These are phyloP conservation scores for Gnomoniopsis smithogilvyi DNA, from an alignment of 2,329 filamentous ascomycete genomes.

Conservation along the genomic window DNA sequence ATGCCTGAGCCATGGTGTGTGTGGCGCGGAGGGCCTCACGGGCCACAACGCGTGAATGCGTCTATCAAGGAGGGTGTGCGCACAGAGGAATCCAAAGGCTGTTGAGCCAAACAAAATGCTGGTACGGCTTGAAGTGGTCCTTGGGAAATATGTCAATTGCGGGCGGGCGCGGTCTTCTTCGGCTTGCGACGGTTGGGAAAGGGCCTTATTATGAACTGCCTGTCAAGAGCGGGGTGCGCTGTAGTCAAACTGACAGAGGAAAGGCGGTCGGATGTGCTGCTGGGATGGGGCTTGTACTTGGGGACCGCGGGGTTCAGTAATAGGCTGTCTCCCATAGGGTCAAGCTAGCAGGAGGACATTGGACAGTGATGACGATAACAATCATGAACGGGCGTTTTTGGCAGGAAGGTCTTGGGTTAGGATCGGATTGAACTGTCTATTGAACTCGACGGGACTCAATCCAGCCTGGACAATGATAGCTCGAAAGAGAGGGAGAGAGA, in stretches of 20 bases:
- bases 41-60: not conserved
- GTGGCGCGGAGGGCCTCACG: conserved; percentile 3
- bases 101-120: no score
- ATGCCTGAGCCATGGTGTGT: conserved; percentile 12
- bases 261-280: not conserved
- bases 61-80: no score
- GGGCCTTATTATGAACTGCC: not conserved
- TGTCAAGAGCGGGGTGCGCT: conserved; percentile 7
- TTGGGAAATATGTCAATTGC: not conserved
- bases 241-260: conserved; percentile 1
- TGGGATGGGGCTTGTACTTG: not conserved
- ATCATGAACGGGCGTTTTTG: no score
- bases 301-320: conserved; percentile 2
- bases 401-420: not conserved
- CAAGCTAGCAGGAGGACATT: not conserved
- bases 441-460: not conserved
- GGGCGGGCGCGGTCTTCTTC: conserved; percentile 13
- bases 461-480: not conserved
- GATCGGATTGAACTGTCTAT: not conserved
- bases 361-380: no score
- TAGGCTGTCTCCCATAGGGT: no score
- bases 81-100: no score
- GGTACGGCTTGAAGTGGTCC: not conserved
- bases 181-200: conserved; percentile 19
- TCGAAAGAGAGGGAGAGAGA: not conserved